phyloP scores from a whole-genome alignment of 208 protist species.

The Leishmania tropica region DNA sequence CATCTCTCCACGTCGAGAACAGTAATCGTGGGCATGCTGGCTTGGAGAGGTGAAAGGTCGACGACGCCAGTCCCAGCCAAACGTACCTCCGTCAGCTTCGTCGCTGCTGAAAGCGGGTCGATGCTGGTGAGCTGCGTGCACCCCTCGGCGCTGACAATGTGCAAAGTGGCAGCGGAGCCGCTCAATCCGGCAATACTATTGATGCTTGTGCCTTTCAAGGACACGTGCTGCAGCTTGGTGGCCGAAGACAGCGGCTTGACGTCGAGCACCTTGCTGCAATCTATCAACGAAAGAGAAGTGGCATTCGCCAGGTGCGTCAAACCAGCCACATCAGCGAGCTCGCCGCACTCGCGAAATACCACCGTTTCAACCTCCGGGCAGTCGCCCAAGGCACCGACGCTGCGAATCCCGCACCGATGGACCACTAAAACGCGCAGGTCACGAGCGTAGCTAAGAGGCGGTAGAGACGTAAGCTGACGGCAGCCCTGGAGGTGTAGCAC shows the following conservation, averaged over 20 bases:
- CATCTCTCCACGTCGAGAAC: conserved; percentile 9
- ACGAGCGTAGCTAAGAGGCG: background rate
- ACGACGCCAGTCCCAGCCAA: background rate
- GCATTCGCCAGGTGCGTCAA: background rate
- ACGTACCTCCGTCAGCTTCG: background rate
- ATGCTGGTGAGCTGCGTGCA: conserved; percentile 3
- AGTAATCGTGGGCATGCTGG: background rate
- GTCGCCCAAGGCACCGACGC: background rate
- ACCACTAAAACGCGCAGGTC: conserved; percentile 5
- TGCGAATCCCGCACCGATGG: background rate
- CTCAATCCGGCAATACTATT: background rate
- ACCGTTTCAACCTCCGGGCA: conserved; percentile 1
- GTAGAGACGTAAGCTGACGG: conserved; percentile 5
- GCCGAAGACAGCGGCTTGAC: background rate
- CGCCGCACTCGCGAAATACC: background rate
- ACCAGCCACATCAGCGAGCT: conserved; percentile 6
- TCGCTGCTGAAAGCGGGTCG: background rate
- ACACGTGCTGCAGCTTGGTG: background rate
- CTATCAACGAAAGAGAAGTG: background rate
- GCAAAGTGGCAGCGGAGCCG: background rate
- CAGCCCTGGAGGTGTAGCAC: conserved; percentile 11
- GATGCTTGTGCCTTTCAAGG: background rate
- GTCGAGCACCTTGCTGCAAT: background rate
- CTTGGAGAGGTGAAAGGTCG: background rate
- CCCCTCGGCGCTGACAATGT: background rate